These are phyloP conservation scores for Durusdinium trenchii DNA, from an alignment of 73 alveolate species.

Conservation along the genomic window DNA sequence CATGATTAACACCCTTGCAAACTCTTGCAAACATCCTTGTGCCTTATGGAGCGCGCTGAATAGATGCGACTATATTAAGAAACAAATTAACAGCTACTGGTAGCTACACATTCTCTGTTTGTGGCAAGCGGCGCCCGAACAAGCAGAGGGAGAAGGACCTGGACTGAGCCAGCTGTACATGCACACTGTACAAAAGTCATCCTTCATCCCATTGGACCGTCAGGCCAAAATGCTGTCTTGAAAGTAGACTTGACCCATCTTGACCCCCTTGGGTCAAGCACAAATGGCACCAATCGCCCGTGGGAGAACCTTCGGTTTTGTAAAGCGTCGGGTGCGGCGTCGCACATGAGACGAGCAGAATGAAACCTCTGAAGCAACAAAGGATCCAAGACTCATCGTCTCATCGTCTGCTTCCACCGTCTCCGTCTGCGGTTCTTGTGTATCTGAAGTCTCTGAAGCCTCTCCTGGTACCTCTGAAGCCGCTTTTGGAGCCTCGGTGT, in stretches of 20 bases:
- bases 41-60: no score
- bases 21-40: no score
- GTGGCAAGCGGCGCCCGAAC: no score
- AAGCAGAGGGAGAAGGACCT: neutral
- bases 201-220: neutral
- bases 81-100: no score
- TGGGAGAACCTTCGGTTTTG: neutral
- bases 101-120: no score
- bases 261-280: neutral
- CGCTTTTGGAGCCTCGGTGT: neutral
- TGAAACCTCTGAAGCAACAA: slow-evolving; percentile 76
- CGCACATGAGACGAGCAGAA: slow-evolving; percentile 1
- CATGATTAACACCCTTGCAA: no score
- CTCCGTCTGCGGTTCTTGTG: neutral
- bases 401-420: slow-evolving; percentile 12
- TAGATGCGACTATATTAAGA: no score
- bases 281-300: slow-evolving; percentile 49
- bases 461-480: neutral
- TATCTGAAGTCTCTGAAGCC: neutral
- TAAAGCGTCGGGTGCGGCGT: neutral
- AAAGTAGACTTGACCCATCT: neutral
- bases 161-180: neutral
- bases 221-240: neutral
- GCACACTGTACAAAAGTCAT: neutral
- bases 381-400: slow-evolving; percentile 61